Conservation (phyloP, 2,329 filamentous ascomycete genomes). For the Alternaria hordeiaustralica region DNA sequence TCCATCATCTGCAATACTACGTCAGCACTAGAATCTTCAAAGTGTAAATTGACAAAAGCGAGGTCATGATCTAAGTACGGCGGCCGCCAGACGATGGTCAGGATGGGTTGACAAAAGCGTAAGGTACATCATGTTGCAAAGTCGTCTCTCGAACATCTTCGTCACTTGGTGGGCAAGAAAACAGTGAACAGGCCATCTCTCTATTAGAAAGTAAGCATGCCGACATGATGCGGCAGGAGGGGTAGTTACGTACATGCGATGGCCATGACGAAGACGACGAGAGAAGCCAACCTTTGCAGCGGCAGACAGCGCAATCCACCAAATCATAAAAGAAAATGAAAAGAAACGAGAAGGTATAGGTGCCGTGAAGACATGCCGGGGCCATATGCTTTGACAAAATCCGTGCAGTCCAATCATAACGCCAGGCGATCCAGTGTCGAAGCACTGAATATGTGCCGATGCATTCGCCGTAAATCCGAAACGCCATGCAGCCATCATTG, state of each 20-base stretch:
- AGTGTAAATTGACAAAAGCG: background rate
- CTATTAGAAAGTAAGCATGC: slow-evolving; percentile 53
- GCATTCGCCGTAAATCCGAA: slow-evolving; percentile 45
- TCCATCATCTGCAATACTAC: slow-evolving; percentile 63
- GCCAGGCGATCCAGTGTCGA: slow-evolving; percentile 46
- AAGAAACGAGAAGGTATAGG: slow-evolving; percentile 39
- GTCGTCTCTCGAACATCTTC: slow-evolving; percentile 48
- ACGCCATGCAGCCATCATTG: slow-evolving; percentile 48
- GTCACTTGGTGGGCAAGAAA: slow-evolving; percentile 46
- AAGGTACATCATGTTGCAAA: slow-evolving; percentile 39
- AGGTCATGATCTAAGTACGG: slow-evolving; percentile 16
- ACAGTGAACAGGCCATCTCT: slow-evolving; percentile 47
- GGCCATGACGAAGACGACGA: slow-evolving; percentile 56
- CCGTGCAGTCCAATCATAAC: slow-evolving; percentile 41
- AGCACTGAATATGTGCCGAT: slow-evolving; percentile 46
- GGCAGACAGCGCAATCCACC: slow-evolving; percentile 43
- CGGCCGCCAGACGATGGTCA: slow-evolving; percentile 22
- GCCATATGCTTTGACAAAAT: slow-evolving; percentile 35
- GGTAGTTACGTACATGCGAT: slow-evolving; percentile 54
- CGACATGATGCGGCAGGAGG: slow-evolving; percentile 48
- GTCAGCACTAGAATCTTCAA: slow-evolving; percentile 50
- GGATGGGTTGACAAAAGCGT: slow-evolving; percentile 25
- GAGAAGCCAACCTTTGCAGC: slow-evolving; percentile 47
- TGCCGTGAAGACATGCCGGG: slow-evolving; percentile 42
- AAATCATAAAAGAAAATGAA: slow-evolving; percentile 32